A percentile compares a stretch with the other conserved stretches of the same genome.
These are phyloP conservation scores for Pelargonium myrrhifolium DNA, from an alignment of 441 rosid genomes.

Conservation along the genomic window DNA sequence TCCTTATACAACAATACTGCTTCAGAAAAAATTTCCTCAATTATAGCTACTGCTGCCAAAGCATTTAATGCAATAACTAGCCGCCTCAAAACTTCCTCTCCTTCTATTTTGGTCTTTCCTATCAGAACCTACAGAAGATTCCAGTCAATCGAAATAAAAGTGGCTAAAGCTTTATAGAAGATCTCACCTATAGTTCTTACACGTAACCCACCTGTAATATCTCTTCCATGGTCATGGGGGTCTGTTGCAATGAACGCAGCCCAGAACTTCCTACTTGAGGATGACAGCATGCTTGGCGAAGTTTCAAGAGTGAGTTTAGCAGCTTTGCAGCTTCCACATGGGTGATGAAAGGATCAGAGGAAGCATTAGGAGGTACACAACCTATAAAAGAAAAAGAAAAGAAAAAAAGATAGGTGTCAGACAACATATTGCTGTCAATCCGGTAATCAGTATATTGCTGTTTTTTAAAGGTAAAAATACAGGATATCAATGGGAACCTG, in stretches of 20 bases:
- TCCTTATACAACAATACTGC: constrained; percentile 73
- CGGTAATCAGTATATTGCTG: constrained; percentile 1
- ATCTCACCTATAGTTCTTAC: constrained; percentile 7
- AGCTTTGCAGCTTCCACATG: constrained; percentile 83
- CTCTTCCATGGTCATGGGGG: constrained; percentile 98
- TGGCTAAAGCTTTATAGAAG: constrained; percentile 10
- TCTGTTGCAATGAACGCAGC: constrained; percentile 79
- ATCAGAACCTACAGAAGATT: constrained; percentile 63
- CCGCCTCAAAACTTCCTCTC: constrained; percentile 94
- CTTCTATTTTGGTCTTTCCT: constrained; percentile 81
- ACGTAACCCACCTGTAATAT: constrained; percentile 56
- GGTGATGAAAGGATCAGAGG: constrained; percentile 52
- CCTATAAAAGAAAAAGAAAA: constrained; percentile 31
- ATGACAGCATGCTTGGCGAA: constrained; percentile 99
- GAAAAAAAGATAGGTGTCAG: constrained; percentile 14
- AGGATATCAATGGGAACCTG: constrained; percentile 37
- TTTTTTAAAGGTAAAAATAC: constrained; percentile 21
- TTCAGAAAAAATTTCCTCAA: constrained; percentile 55
- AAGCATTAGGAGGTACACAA: constrained; percentile 33
- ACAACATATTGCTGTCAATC: constrained; percentile 11
- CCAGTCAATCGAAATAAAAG: constrained; percentile 23
- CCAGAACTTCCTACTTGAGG: constrained; percentile 99
- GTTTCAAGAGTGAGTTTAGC: constrained; percentile 85
- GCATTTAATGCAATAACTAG: constrained; percentile 85
- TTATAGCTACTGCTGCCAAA: constrained; percentile 84